Base-by-base conservation (phyloP, 2,329 filamentous ascomycete genomes). In the Pestalotiopsis sp. region DNA sequence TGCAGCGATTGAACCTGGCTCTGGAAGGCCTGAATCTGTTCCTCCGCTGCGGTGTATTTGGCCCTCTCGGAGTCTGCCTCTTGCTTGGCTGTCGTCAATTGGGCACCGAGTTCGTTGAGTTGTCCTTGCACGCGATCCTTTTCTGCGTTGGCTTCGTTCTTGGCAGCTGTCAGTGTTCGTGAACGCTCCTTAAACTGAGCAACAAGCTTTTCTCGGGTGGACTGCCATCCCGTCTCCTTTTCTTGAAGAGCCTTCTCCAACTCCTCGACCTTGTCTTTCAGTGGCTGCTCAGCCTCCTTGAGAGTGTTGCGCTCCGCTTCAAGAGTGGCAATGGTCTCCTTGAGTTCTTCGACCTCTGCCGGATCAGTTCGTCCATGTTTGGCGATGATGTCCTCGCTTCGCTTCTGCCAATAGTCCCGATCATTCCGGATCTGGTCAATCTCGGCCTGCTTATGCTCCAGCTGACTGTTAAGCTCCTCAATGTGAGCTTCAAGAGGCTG, bases 321-420 rank as follows among this genome's bases (percentile, higher is more conserved):
- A 12, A 95, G 82, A 1, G 82, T 82, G 6, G 89, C 82, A 66
- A 98, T 88, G 69, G 91, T 91, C 76, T 92, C 90, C 82, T 96
- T 97, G 68, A 99, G 87, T 69, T 92, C 91, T 75, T 98, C 95
- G 77, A 98, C 88, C 77, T 98, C 95, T 3, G 93, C 93, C 58
- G 96, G 95, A 77, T 99, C 96, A 66, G 97, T 93, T 68, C 95
- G 93, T 73, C 97, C 95, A 77, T 98, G 98, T 78, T 97, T 98
- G 73, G 94, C 94, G 64, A 99, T 88, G 70, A 99, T 98, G 74
- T 97, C 93, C 77, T 98, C 94, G 1, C 94, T 97, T 27, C 96
- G 92, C 84, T 98, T 95, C 81, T 97, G 94, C 93, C 95, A 98
- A 68, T 93, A 90, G 77, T 98, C 95, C 17, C 96, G 91, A 77